Conservation (phyloP, 345 rosid genomes). For the Eucalyptus camaldulensis region DNA sequence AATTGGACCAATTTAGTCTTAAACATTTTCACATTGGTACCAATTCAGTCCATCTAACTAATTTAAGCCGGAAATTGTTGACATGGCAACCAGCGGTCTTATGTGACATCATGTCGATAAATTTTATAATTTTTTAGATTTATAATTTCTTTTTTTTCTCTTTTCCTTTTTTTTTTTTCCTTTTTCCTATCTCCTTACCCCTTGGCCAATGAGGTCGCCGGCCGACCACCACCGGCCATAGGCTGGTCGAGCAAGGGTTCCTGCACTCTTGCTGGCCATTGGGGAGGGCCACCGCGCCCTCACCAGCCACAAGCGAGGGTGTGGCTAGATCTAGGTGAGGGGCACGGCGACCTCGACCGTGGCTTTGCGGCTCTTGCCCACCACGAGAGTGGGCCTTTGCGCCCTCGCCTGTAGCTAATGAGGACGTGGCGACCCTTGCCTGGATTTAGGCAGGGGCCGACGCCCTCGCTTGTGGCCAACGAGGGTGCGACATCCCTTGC, state of each 20-base stretch:
- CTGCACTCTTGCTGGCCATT: no score
- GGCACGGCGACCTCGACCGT: accelerated
- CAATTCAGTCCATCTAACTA: accelerated
- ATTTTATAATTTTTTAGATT: no score
- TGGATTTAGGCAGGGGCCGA: accelerated
- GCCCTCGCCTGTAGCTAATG: accelerated
- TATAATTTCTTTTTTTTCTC: no score
- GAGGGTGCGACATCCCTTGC: accelerated
- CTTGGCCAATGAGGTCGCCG: accelerated
- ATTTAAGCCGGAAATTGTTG: accelerated
- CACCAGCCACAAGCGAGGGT: accelerated
- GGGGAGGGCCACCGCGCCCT: no score
- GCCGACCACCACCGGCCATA: accelerated
- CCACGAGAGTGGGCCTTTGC: accelerated
- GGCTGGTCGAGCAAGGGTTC: accelerated
- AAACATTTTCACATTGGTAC: accelerated
- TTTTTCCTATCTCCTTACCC: no score
- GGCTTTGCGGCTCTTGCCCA: accelerated
- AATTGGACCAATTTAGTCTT: accelerated
- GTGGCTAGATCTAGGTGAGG: accelerated
- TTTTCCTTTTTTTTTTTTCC: no score
- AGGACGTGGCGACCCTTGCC: accelerated
- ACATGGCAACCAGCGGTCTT: accelerated
- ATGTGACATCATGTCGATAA: no score
- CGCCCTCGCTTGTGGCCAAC: accelerated